phyloP scores from a whole-genome alignment of 768 basidiomycete species.

The Trametopsis cervina region DNA sequence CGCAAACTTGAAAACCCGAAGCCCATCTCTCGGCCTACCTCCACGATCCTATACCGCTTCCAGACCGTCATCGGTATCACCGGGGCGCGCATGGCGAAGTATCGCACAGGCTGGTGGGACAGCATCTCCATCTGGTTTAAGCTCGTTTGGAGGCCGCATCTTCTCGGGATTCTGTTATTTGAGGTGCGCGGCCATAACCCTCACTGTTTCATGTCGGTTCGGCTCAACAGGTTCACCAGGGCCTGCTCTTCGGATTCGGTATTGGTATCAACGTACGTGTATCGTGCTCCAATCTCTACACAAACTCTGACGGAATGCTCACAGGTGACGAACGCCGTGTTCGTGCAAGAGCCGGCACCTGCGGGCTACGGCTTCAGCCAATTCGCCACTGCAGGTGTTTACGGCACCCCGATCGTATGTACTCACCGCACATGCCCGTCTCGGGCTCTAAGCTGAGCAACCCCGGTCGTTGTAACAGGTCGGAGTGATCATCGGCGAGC shows the following conservation, averaged over 20 bases:
- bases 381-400: constrained; percentile 44
- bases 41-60: constrained; percentile 43
- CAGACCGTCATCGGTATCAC: constrained; percentile 61
- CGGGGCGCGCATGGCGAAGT: constrained; percentile 49
- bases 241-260: constrained; percentile 53
- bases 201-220: too few relatives aligned
- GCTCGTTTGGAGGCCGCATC: constrained; percentile 58
- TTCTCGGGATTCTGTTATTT: constrained; percentile 43
- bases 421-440: not conserved
- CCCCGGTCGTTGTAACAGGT: constrained; percentile 33
- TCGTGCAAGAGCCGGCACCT: constrained; percentile 48
- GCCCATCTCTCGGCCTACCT: constrained; percentile 38
- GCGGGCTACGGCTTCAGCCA: constrained; percentile 45
- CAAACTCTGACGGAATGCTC: not conserved
- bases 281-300: not conserved
- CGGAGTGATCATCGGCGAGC: constrained; percentile 43
- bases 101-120: constrained; percentile 43
- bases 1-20: constrained; percentile 36
- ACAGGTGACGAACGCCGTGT: constrained; percentile 60
- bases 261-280: constrained; percentile 51
- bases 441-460: not conserved
- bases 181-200: constrained; percentile 31
- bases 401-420: constrained; percentile 27
- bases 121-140: constrained; percentile 39
- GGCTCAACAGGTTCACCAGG: constrained; percentile 24